Evolutionary conservation across 495 filamentous ascomycete species (phyloP), one percentile per base, ranked within the genome.

Genomic region (Neurospora sp.): DNA sequence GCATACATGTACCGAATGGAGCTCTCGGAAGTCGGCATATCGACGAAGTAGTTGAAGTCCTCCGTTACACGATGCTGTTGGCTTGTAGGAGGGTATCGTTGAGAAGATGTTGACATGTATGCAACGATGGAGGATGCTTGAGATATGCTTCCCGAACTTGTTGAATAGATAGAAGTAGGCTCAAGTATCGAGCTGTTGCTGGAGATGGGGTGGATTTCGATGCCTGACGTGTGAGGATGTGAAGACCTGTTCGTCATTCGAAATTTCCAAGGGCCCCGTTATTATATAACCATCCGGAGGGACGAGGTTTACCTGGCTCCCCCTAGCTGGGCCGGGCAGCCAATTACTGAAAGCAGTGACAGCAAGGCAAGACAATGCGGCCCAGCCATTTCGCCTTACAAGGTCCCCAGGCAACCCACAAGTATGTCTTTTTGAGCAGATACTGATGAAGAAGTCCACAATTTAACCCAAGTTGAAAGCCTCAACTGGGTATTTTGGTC

Each of bases 1-100:
- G 79, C 81, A 73, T 82, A 84, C 39, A 81, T 71, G 70, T 83
- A 83, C 59, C 77, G 77, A 70, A 82, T 72, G 3, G 79, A 78
- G 71, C 77, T 78, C 24, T 79, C 74, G 28, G 82, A 81, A 37
- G 83, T 83, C 31, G 80, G 75, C n/a, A 83, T 69, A 72, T 81
- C 77, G 69, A 77, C 39, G 15, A 76, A 62, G 71, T 71, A 72
- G 73, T 76, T 77, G 71, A 80, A 74, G 37, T 77, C 78, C 28
- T 80, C 82, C 82, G 84, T 81, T 69, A 66, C 28, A 48, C 21
- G 38, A 72, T 70, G 39, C 66, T 48, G 39, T 28, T 59, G 54
- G 39, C 36, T 38, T 48, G 72, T 73, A 70, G 2, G 15, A 66
- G 54, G 28, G 54, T 66, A 36, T 34, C 15, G 54, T 66, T 66